Conservation (phyloP, 1,284 basidiomycete species). For the Tetrapyrgos nigripes region DNA sequence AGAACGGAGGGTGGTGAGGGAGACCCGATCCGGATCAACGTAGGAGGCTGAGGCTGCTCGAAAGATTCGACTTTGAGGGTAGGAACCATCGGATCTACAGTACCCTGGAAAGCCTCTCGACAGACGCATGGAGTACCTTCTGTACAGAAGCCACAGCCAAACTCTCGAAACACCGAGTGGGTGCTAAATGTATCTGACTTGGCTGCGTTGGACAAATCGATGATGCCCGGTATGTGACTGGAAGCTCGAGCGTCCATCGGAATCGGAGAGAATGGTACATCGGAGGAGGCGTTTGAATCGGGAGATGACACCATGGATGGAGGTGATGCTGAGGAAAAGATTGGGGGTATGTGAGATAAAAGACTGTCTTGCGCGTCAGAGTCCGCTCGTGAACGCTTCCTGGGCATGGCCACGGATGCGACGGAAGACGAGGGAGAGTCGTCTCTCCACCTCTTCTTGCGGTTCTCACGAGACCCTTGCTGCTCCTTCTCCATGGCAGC, state of each 20-base stretch:
- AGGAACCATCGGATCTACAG: conserved; percentile 29
- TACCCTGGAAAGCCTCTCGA: conserved; percentile 61
- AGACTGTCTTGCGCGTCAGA: conserved; percentile 38
- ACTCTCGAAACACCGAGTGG: conserved; percentile 27
- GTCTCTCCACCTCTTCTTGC: conserved; percentile 64
- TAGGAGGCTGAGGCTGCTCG: conserved; percentile 27
- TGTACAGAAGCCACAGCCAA: conserved; percentile 75
- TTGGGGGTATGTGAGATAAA: conserved; percentile 19
- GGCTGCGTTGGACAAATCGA: conserved; percentile 20
- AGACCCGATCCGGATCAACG: conserved; percentile 35
- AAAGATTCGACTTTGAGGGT: conserved; percentile 44
- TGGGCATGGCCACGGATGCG: conserved; percentile 33
- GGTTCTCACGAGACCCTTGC: conserved; percentile 33
- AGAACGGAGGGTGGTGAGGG: conserved; percentile 63
- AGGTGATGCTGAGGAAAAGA: conserved; percentile 40
- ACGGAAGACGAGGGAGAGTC: conserved; percentile 44
- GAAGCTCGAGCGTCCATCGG: conserved; percentile 31
- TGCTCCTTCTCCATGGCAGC: conserved; percentile 54
- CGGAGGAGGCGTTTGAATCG: conserved; percentile 50
- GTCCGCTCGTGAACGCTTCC: conserved; percentile 54
- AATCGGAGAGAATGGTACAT: conserved; percentile 52
- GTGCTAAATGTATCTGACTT: conserved; percentile 16
- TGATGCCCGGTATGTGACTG: conserved; percentile 32
- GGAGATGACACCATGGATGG: conserved; percentile 62
- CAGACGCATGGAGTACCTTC: conserved; percentile 78